phyloP scores from a whole-genome alignment of 495 filamentous ascomycete species.

The Venustampulla echinocandica region DNA sequence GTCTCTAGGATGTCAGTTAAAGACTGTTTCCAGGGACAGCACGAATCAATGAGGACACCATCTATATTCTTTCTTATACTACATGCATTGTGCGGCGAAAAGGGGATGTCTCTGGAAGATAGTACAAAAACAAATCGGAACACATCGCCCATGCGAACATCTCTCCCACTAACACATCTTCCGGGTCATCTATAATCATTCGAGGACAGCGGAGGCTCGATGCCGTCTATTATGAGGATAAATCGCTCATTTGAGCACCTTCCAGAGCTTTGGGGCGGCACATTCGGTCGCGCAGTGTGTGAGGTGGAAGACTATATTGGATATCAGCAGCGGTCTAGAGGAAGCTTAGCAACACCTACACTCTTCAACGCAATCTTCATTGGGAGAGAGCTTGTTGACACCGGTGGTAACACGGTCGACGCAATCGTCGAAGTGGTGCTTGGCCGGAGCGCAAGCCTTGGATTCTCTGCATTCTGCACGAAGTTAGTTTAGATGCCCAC shows the following conservation, averaged over 20 bases:
- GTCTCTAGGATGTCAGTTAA: no score
- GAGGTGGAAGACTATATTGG: slow-evolving; percentile 82
- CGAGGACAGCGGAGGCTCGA: background rate
- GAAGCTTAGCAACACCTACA: slow-evolving; percentile 56
- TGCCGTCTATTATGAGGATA: slow-evolving; percentile 3
- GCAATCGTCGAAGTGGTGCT: slow-evolving; percentile 98
- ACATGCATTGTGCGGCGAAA: slow-evolving; percentile 18
- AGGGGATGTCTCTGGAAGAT: slow-evolving; percentile 12
- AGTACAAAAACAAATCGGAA: slow-evolving; percentile 16
- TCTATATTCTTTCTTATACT: slow-evolving; percentile 23
- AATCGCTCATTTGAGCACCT: slow-evolving; percentile 67
- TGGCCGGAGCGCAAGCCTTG: slow-evolving; percentile 71
- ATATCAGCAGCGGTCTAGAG: slow-evolving; percentile 7
- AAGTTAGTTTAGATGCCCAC: slow-evolving; percentile 8
- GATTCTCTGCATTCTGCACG: slow-evolving; percentile 75
- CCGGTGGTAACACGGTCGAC: slow-evolving; percentile 81
- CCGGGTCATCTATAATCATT: slow-evolving; percentile 14
- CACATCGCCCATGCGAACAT: slow-evolving; percentile 16
- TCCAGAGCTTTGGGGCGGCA: slow-evolving; percentile 92
- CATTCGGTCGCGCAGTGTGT: slow-evolving; percentile 85
- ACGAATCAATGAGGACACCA: no score
- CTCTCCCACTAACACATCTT: slow-evolving; percentile 3
- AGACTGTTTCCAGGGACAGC: no score
- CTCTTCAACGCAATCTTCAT: slow-evolving; percentile 98
- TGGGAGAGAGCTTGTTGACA: slow-evolving; percentile 45